Evolutionary conservation across 176 grass and related monocot species (phyloP).

Genomic region (Chrysopogon serrulatus): DNA sequence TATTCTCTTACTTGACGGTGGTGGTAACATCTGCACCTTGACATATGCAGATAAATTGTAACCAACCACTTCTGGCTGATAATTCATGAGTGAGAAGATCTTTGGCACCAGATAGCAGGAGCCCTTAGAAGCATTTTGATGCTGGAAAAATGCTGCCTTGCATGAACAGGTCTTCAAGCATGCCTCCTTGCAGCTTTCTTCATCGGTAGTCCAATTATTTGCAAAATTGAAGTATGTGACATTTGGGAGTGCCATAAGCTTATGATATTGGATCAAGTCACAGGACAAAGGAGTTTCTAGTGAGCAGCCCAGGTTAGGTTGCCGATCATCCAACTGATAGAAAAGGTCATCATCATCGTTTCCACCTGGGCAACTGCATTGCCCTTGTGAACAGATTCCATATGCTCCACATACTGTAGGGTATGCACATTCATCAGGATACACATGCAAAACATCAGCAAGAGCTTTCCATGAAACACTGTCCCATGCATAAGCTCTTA

Average conservation of each 20-base stretch:
- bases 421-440: conserved; percentile 47
- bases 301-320: conserved; percentile 35
- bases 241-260: conserved; percentile 38
- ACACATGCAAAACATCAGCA: conserved; percentile 36
- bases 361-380: conserved; percentile 45
- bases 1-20: conserved; percentile 25
- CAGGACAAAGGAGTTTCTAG: conserved; percentile 49
- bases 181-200: conserved; percentile 65
- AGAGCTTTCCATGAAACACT: conserved; percentile 2
- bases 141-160: conserved; percentile 51
- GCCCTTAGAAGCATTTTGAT: conserved; percentile 45
- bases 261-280: conserved; percentile 40
- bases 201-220: conserved; percentile 39
- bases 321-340: conserved; percentile 13
- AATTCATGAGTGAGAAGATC: conserved; percentile 63
- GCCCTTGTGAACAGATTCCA: conserved; percentile 45
- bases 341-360: conserved; percentile 11
- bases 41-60: conserved; percentile 74
- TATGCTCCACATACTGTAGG: conserved; percentile 61
- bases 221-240: conserved; percentile 58
- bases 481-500: conserved; percentile 41
- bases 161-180: conserved; percentile 82
- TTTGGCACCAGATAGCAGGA: conserved; percentile 53
- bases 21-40: conserved; percentile 62
- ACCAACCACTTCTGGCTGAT: conserved; percentile 30